A percentile compares a stretch with the other conserved stretches of the same genome.
Conservation (phyloP, 805 yeast species). For the Clavispora santaluciae region DNA sequence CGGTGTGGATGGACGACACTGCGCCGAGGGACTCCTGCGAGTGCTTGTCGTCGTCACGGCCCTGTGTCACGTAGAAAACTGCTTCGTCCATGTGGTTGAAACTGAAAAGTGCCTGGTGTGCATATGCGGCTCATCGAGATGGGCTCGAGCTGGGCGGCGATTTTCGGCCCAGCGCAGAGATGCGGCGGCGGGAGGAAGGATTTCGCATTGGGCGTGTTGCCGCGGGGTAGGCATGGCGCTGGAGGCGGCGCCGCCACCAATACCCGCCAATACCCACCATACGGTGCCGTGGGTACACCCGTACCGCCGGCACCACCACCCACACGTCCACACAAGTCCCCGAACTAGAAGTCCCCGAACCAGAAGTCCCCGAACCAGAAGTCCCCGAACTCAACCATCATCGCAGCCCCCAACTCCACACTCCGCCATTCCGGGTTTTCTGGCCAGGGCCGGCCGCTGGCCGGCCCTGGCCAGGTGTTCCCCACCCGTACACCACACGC, state of each 20-base stretch:
- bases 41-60: constrained; percentile 40
- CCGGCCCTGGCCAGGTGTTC: too few relatives aligned
- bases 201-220: too few relatives aligned
- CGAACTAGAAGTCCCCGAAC: too few relatives aligned
- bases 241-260: neutral
- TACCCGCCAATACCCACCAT: too few relatives aligned
- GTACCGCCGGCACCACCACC: neutral
- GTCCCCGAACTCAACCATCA: too few relatives aligned
- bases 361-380: too few relatives aligned
- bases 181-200: too few relatives aligned
- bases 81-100: constrained; percentile 43
- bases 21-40: constrained; percentile 40
- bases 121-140: constrained; percentile 2
- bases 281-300: neutral
- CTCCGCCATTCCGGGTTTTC: too few relatives aligned
- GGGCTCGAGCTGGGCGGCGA: neutral
- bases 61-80: constrained; percentile 43
- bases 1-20: constrained; percentile 41
- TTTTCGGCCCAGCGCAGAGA: too few relatives aligned
- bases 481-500: constrained; percentile 1
- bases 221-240: too few relatives aligned
- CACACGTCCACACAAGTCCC: neutral
- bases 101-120: constrained; percentile 1
- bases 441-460: too few relatives aligned
- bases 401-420: too few relatives aligned